Percentiles rank a stretch among this genome's conserved stretches.
Evolutionary conservation across 306 rosid genomes (phyloP).

Genomic region (Malus sieversii): DNA sequence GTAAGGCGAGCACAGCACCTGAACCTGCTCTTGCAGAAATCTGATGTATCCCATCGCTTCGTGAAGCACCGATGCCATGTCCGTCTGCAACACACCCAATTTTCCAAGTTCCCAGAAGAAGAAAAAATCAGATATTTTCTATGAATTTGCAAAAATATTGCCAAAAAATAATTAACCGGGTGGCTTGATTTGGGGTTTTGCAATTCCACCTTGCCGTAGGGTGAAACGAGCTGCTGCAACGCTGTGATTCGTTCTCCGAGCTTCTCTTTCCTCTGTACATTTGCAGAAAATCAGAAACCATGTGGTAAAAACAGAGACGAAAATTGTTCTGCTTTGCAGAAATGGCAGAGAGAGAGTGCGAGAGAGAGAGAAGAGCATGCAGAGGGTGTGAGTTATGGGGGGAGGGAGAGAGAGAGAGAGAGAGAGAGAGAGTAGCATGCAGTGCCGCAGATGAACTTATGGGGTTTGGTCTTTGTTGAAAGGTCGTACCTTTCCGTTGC

Average conservation of each 20-base stretch:
- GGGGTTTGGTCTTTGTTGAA: neutral
- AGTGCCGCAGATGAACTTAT: neutral
- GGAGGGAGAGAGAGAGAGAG: neutral
- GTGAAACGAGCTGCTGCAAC: slow-evolving; percentile 86
- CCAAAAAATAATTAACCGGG: neutral
- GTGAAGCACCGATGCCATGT: slow-evolving; percentile 91
- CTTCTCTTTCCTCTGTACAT: slow-evolving; percentile 65
- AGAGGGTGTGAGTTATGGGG: neutral
- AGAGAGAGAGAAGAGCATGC: neutral
- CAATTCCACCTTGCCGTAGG: slow-evolving; percentile 75
- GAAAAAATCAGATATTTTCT: too few species aligned
- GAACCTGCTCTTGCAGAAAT: slow-evolving; percentile 86
- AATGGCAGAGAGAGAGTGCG: neutral
- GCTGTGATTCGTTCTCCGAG: slow-evolving; percentile 73
- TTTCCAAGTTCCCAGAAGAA: neutral
- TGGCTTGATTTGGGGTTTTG: neutral
- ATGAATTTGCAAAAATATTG: neutral
- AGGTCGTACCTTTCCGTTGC: slow-evolving; percentile 57
- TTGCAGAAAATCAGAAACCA: neutral
- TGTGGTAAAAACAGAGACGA: neutral
- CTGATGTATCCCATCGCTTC: slow-evolving; percentile 91
- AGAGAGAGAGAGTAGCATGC: slow-evolving; percentile 5
- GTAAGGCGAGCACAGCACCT: slow-evolving; percentile 79
- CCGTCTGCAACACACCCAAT: slow-evolving; percentile 50
- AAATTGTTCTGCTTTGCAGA: neutral